A percentile compares a stretch with the other conserved stretches of the same genome.
Evolutionary conservation across 1,284 basidiomycete genomes (phyloP).

Genomic region (Fomes fomentarius): DNA sequence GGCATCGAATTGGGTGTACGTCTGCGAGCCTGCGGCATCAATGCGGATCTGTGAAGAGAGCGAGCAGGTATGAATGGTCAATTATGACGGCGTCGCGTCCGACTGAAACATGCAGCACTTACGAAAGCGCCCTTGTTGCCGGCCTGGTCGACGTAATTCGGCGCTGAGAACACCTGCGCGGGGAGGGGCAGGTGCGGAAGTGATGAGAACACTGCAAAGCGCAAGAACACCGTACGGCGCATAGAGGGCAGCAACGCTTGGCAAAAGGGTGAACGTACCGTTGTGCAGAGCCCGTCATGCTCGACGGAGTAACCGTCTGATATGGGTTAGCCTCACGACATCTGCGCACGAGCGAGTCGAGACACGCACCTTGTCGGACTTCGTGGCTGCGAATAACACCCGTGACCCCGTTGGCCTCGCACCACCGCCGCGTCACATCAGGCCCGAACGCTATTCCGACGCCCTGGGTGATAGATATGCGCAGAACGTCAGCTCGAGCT

Average conservation of each 20-base stretch:
- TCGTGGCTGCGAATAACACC: constrained; percentile 96
- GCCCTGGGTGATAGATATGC: constrained; percentile 70
- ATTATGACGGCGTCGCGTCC: neutral
- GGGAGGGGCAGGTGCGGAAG: constrained; percentile 12
- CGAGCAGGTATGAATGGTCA: too few relatives aligned
- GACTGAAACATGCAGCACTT: constrained; percentile 33
- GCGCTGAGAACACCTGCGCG: constrained; percentile 76
- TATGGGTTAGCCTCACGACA: constrained; percentile 2
- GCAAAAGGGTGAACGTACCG: too few relatives aligned
- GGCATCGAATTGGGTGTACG: constrained; percentile 86
- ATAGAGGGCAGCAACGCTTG: too few relatives aligned
- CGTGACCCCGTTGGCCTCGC: constrained; percentile 84
- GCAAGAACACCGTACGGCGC: too few relatives aligned
- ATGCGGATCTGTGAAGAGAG: constrained; percentile 68
- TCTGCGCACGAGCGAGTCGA: neutral
- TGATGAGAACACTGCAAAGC: constrained; percentile 1
- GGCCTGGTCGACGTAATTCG: constrained; percentile 84
- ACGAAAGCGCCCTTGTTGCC: constrained; percentile 85
- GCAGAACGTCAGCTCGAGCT: too few relatives aligned
- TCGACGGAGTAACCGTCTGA: constrained; percentile 87
- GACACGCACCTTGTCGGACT: constrained; percentile 85
- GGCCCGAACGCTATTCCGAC: constrained; percentile 97
- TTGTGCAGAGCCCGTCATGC: constrained; percentile 88
- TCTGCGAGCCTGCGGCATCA: constrained; percentile 74
- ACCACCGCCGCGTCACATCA: constrained; percentile 90